Evolutionary conservation across 2,329 filamentous ascomycete species (phyloP), one percentile per base, ranked within the genome.

Genomic region (Plenodomus biglobosus): DNA sequence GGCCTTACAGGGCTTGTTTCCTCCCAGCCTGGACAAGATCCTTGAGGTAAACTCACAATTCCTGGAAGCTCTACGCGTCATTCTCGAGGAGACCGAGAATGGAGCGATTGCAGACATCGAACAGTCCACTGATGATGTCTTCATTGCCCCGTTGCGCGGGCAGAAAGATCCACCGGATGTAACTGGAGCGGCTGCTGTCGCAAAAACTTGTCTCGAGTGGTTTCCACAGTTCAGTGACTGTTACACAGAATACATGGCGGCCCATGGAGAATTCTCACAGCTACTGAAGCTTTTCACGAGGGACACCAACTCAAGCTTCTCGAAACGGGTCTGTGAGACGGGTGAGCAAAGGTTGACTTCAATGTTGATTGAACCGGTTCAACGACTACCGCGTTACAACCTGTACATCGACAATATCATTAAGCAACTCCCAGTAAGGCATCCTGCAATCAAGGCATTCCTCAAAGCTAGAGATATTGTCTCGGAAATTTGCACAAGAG

Each of bases 361-460:
- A 3, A 82, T 94, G 54, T 81, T 99, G 45, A 99, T 99, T 69
- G 94, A 99, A 72, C 94, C 94, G 2, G 92, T 99, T 0, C 94
- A 99, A 71, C 83, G 94, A 43, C 80, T 99, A 43, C 94, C 94
- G 20, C 86, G 94, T 20, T 99, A 99, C 74, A 96, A 90, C 64
- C 78, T 99, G 30, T 87, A 97, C 66, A 97, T 99, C 61, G 94
- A 99, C 74, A 92, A 95, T 64, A 96, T 99, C 65, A 83, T 94
- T 40, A 85, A 86, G 57, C 91, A 88, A 52, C 80, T 97, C 16
- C 92, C 92, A 3, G 83, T 92, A 42, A 85, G 88, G 8, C 92
- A 97, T 68, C 89, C 91, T 2, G 92, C 92, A 0, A 79, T 96
- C 44, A 86, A 88, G 58, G 80, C 82, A 2, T 86, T 99, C 74